A percentile compares a stretch with the other conserved stretches of the same genome.
phyloP scores from a whole-genome alignment of 495 filamentous ascomycete genomes.

The Penicillium waksmanii region DNA sequence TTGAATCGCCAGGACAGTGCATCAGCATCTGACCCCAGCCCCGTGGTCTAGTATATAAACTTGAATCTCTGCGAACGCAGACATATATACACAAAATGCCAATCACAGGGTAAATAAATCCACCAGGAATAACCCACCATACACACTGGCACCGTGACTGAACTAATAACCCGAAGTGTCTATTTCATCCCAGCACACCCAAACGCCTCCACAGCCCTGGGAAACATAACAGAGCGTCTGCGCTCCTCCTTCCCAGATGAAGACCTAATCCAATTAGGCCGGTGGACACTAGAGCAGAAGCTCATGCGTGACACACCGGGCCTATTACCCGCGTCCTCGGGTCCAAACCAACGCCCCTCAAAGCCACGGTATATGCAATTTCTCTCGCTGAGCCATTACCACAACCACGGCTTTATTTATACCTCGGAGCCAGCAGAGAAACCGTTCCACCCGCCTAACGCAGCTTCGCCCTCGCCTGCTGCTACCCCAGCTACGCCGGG shows the following conservation, averaged over 20 bases:
- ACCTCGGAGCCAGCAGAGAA: constrained; percentile 40
- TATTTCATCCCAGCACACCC: constrained; percentile 52
- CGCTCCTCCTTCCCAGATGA: constrained; percentile 42
- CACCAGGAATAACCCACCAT: not conserved
- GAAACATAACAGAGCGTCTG: constrained; percentile 45
- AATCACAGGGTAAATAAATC: constrained; percentile 2
- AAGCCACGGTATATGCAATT: constrained; percentile 51
- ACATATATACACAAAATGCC: not conserved
- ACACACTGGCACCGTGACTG: not conserved
- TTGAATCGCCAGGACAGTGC: too few species aligned
- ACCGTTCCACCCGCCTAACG: constrained; percentile 9
- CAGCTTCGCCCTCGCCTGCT: constrained; percentile 5
- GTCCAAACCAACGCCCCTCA: constrained; percentile 28
- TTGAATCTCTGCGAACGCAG: too few species aligned
- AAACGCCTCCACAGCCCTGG: constrained; percentile 41
- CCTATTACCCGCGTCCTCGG: constrained; percentile 37
- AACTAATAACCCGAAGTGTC: constrained; percentile 31
- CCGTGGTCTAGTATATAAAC: too few species aligned
- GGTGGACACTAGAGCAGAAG: constrained; percentile 50
- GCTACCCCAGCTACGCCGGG: not conserved
- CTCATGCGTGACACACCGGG: constrained; percentile 52
- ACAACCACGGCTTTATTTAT: constrained; percentile 50
- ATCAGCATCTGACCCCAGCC: too few species aligned
- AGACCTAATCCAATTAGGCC: constrained; percentile 41
- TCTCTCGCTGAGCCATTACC: constrained; percentile 45